A percentile compares a stretch with the other conserved stretches of the same genome.
phyloP scores from a whole-genome alignment of 129 eudicot species.

The Helianthus tuberosus region DNA sequence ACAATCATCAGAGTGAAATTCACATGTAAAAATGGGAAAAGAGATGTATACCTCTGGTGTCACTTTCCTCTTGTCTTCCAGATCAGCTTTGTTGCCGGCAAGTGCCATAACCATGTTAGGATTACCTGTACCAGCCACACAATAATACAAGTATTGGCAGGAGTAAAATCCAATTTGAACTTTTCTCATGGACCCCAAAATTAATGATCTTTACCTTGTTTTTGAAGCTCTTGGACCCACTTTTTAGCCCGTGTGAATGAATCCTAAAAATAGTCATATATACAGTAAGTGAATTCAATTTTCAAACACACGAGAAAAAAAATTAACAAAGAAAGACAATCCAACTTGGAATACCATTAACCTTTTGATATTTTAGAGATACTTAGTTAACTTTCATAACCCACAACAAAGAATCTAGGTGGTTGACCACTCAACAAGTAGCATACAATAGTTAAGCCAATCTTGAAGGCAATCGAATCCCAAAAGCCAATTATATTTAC shows the following conservation, averaged over 20 bases:
- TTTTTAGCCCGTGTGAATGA: slow-evolving; percentile 90
- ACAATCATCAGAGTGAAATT: background rate
- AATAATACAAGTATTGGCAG: slow-evolving; percentile 2
- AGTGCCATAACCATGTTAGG: slow-evolving; percentile 98
- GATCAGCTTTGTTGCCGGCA: slow-evolving; percentile 94
- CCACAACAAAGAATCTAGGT: background rate
- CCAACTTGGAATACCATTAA: background rate
- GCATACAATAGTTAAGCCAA: slow-evolving; percentile 3
- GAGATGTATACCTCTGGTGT: slow-evolving; percentile 72
- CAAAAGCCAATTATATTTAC: background rate
- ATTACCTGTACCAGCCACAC: slow-evolving; percentile 57
- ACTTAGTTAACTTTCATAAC: background rate
- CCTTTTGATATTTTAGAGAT: background rate
- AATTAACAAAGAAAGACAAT: background rate
- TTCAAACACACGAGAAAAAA: slow-evolving; percentile 9
- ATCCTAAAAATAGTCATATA: slow-evolving; percentile 48
- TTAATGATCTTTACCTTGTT: slow-evolving; percentile 67
- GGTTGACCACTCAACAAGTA: slow-evolving; percentile 11
- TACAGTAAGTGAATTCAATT: slow-evolving; percentile 2
- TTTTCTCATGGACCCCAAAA: background rate
- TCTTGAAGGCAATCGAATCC: background rate
- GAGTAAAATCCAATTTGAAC: background rate
- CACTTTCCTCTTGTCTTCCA: slow-evolving; percentile 90
- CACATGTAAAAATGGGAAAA: slow-evolving; percentile 14
- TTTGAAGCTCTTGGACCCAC: slow-evolving; percentile 98